Percentiles rank a stretch among this genome's conserved stretches.
These are phyloP conservation scores for Dissoconium aciculare DNA, from an alignment of 2,329 filamentous ascomycete species.

Conservation along the genomic window DNA sequence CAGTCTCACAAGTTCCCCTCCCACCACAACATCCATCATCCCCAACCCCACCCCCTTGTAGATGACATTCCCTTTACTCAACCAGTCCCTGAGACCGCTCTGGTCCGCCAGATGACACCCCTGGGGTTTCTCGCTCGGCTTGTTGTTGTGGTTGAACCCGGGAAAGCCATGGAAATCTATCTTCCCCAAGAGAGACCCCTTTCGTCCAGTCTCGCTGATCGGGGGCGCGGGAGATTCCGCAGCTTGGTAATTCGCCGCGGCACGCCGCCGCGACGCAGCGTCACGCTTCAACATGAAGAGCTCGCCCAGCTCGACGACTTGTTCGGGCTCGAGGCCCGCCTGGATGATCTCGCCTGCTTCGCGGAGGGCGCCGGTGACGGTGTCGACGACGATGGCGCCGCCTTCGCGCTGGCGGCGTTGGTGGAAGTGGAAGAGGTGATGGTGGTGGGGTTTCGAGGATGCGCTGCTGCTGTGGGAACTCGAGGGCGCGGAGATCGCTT, in stretches of 20 bases:
- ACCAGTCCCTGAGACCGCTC: conserved; percentile 38
- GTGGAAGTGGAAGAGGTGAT: neutral
- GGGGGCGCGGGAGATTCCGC: too few species aligned
- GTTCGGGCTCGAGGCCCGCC: conserved; percentile 54
- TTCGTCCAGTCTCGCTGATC: conserved; percentile 15
- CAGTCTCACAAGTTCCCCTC: conserved; percentile 41
- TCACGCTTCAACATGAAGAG: conserved; percentile 50
- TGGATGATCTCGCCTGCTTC: conserved; percentile 80
- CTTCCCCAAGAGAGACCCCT: neutral
- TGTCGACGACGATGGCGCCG: conserved; percentile 48
- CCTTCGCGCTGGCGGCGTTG: conserved; percentile 27
- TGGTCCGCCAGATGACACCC: neutral
- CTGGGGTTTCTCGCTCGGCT: conserved; percentile 20
- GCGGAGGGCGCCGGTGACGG: conserved; percentile 60
- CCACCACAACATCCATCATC: conserved; percentile 53
- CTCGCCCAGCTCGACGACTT: conserved; percentile 80
- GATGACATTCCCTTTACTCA: conserved; percentile 49
- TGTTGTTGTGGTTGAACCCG: too few species aligned
- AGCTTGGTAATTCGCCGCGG: conserved; percentile 14
- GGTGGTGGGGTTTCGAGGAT: too few species aligned
- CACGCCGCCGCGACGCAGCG: conserved; percentile 25
- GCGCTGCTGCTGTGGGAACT: too few species aligned
- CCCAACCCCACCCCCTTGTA: conserved; percentile 57
- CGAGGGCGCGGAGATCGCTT: conserved; percentile 34
- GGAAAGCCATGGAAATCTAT: too few species aligned